These are phyloP conservation scores for Glonium stellatum DNA, from an alignment of 495 filamentous ascomycete species.

Conservation along the genomic window DNA sequence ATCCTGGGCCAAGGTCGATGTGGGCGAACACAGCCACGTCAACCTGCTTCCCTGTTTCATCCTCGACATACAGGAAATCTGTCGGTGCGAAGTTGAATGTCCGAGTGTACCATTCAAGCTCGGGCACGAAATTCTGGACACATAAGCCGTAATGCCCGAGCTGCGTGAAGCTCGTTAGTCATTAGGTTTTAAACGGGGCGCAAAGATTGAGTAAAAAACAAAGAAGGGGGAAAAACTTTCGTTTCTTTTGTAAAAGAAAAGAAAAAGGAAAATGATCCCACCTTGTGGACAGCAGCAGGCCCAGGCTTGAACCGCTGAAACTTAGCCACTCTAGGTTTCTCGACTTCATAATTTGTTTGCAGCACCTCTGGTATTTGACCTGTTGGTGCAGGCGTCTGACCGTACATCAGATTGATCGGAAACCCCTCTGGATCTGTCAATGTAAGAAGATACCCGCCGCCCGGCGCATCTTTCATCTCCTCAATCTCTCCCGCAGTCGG, in stretches of 20 bases:
- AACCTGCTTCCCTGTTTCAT: constrained; percentile 30
- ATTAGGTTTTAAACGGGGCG: no score
- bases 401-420: constrained; percentile 52
- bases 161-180: constrained; percentile 5
- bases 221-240: no score
- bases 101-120: constrained; percentile 55
- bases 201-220: no score
- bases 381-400: constrained; percentile 40
- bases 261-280: neutral
- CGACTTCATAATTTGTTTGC: constrained; percentile 43
- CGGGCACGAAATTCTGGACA: constrained; percentile 51
- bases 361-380: constrained; percentile 43
- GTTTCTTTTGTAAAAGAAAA: no score
- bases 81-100: constrained; percentile 63
- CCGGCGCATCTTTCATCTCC: constrained; percentile 47
- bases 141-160: constrained; percentile 66
- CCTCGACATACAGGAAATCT: constrained; percentile 44
- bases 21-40: constrained; percentile 58
- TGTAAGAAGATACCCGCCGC: constrained; percentile 52
- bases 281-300: constrained; percentile 63
- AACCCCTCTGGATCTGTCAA: constrained; percentile 54
- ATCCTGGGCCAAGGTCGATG: constrained; percentile 52
- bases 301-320: constrained; percentile 43
- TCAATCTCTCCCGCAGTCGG: constrained; percentile 39
- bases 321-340: constrained; percentile 35